phyloP scores from a whole-genome alignment of 139 green algal genomes.

The Asterochloris erici region DNA sequence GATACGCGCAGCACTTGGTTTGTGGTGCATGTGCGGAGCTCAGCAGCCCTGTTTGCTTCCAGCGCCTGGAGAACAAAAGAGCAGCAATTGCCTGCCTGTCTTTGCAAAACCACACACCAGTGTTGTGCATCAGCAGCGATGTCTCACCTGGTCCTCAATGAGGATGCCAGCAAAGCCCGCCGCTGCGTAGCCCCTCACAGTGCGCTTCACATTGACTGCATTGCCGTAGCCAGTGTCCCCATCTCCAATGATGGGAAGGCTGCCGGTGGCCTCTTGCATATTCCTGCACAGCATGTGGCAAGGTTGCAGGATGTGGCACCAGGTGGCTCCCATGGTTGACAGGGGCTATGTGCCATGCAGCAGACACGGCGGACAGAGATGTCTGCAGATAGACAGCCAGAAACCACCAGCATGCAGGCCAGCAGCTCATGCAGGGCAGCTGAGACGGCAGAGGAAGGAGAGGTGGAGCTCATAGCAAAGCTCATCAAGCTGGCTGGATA shows the following conservation, averaged over 20 bases:
- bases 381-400: too few relatives aligned
- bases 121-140: neutral
- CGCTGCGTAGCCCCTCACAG: slow-evolving; percentile 80
- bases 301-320: neutral
- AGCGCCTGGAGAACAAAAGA: neutral
- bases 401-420: too few relatives aligned
- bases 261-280: slow-evolving; percentile 68
- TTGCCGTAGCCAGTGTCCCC: slow-evolving; percentile 97
- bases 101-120: neutral
- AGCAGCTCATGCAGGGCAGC: too few relatives aligned
- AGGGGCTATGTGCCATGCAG: neutral
- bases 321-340: neutral
- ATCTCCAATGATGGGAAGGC: slow-evolving; percentile 90
- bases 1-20: too few relatives aligned
- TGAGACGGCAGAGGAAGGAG: too few relatives aligned
- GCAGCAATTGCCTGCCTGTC: neutral
- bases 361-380: too few relatives aligned
- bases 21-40: too few relatives aligned
- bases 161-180: slow-evolving; percentile 87
- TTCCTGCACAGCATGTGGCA: slow-evolving; percentile 23
- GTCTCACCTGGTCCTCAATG: slow-evolving; percentile 86
- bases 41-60: too few relatives aligned
- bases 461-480: too few relatives aligned
- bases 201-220: slow-evolving; percentile 92
- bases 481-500: too few relatives aligned